Evolutionary conservation across 192 early-diverging fungal genomes (phyloP).

Genomic region (Pilobolus umbonatus): DNA sequence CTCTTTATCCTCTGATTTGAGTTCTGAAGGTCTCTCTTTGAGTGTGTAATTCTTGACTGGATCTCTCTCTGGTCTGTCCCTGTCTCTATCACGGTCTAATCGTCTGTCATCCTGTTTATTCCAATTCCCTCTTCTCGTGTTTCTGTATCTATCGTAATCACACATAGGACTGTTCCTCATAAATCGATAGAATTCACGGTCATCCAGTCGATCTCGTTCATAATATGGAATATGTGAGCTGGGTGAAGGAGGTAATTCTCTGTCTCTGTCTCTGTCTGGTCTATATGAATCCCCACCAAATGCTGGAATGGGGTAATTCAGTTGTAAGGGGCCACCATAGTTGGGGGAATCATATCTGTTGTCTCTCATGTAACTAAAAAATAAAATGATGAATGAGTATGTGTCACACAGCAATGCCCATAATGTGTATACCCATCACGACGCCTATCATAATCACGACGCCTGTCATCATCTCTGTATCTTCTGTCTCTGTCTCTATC

Average conservation of each 20-base stretch:
- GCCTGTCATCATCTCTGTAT: slow-evolving; percentile 32
- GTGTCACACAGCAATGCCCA: neutral
- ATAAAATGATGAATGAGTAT: neutral
- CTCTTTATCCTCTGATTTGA: neutral
- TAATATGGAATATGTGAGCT: slow-evolving; percentile 8
- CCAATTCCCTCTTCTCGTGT: slow-evolving; percentile 6
- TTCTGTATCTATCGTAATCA: slow-evolving; percentile 30
- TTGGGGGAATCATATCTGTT: slow-evolving; percentile 17
- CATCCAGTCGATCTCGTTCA: slow-evolving; percentile 26
- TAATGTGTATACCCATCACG: slow-evolving; percentile 13
- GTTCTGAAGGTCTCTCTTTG: no score
- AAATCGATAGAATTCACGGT: slow-evolving; percentile 32
- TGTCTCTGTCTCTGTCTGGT: slow-evolving; percentile 30
- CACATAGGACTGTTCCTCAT: slow-evolving; percentile 2
- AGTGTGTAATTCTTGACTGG: no score
- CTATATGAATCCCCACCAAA: slow-evolving; percentile 38
- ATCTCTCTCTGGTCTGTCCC: slow-evolving; percentile 9
- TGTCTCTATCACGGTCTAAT: slow-evolving; percentile 4
- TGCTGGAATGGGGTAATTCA: slow-evolving; percentile 13
- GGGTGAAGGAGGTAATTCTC: slow-evolving; percentile 23
- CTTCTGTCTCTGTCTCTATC: slow-evolving; percentile 23
- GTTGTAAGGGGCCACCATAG: slow-evolving; percentile 7
- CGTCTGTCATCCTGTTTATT: slow-evolving; percentile 3
- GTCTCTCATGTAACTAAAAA: slow-evolving; percentile 17
- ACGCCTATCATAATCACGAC: slow-evolving; percentile 30